phyloP scores from a whole-genome alignment of 768 basidiomycete genomes.

The Rhodotorula toruloides region DNA sequence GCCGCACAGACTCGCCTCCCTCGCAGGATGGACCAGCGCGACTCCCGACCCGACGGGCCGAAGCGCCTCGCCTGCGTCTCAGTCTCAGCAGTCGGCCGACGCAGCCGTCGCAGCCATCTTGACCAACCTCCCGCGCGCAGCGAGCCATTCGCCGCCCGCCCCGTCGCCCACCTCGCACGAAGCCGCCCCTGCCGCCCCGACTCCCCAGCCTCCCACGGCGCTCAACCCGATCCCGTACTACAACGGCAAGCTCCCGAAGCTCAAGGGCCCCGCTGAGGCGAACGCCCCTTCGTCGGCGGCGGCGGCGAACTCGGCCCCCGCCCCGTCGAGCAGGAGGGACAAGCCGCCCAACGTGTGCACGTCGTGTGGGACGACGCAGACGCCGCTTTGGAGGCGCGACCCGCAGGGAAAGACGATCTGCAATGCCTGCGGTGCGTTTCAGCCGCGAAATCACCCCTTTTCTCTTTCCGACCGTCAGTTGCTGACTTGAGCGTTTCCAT shows the following conservation, averaged over 20 bases:
- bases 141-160: background rate
- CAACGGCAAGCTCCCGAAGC: constrained; percentile 4
- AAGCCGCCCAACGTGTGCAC: constrained; percentile 54
- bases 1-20: background rate
- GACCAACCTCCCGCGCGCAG: constrained; percentile 4
- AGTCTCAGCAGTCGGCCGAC: constrained; percentile 6
- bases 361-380: constrained; percentile 72
- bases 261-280: background rate
- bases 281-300: background rate
- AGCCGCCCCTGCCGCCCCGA: background rate
- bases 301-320: background rate
- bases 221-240: constrained; percentile 11
- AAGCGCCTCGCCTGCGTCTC: background rate
- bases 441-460: background rate
- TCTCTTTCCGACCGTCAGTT: background rate
- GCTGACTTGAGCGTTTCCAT: constrained; percentile 41
- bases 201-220: background rate
- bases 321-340: constrained; percentile 3
- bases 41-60: background rate
- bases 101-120: constrained; percentile 22
- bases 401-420: constrained; percentile 75
- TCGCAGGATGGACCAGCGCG: background rate
- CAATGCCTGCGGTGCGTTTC: constrained; percentile 77
- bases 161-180: background rate
- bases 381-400: constrained; percentile 80